These are phyloP conservation scores for Leptographium flavum DNA, from an alignment of 2,329 filamentous ascomycete genomes.

Conservation along the genomic window DNA sequence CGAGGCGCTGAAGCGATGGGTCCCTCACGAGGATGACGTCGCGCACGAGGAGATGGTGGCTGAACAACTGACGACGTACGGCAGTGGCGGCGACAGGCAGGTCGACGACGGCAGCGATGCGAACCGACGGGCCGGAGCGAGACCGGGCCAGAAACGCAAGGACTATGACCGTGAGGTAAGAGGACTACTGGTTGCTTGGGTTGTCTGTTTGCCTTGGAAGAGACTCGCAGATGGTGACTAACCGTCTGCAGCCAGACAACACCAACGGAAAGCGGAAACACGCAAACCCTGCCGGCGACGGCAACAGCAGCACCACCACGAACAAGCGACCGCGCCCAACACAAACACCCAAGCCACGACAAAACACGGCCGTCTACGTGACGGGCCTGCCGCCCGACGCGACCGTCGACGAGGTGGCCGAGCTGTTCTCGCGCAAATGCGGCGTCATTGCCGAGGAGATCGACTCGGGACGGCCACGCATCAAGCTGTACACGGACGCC, in stretches of 20 bases:
- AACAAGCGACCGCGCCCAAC: constrained; percentile 12
- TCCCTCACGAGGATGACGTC: constrained; percentile 32
- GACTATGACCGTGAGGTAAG: constrained; percentile 30
- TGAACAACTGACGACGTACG: neutral
- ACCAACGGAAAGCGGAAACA: constrained; percentile 4
- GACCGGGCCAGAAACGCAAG: constrained; percentile 25
- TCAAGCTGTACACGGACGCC: constrained; percentile 83
- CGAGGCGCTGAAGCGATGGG: constrained; percentile 56
- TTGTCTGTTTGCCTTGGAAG: neutral
- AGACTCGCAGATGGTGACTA: constrained; percentile 1
- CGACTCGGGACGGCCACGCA: constrained; percentile 71
- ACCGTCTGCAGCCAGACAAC: constrained; percentile 4
- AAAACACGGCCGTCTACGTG: constrained; percentile 88
- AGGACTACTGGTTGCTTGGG: constrained; percentile 1
- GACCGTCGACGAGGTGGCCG: constrained; percentile 64
- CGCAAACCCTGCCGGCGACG: neutral
- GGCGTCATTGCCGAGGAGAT: constrained; percentile 92
- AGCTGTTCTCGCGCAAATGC: constrained; percentile 69
- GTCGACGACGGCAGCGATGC: neutral
- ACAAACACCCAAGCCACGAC: constrained; percentile 31
- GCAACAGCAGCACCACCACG: neutral
- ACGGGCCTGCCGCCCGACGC: constrained; percentile 74
- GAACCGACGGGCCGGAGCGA: constrained; percentile 8
- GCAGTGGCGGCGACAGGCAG: neutral
- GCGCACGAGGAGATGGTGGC: constrained; percentile 12